These are phyloP conservation scores for Ceratocystis huliohia DNA, from an alignment of 2,329 filamentous ascomycete genomes.

Conservation along the genomic window DNA sequence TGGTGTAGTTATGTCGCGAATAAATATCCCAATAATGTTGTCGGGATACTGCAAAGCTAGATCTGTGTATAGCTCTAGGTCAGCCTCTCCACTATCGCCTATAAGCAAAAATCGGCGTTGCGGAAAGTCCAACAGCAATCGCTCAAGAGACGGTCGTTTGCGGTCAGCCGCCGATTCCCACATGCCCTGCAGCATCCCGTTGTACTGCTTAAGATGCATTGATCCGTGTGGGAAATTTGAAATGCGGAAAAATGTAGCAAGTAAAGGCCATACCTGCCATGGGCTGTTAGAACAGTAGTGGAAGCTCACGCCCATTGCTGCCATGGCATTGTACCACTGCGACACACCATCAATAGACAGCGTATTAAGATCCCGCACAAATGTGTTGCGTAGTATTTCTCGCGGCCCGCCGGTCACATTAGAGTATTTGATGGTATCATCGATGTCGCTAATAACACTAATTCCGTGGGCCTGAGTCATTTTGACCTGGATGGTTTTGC, in stretches of 20 bases:
- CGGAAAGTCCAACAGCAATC: conserved; percentile 79
- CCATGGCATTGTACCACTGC: conserved; percentile 75
- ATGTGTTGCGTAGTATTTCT: conserved; percentile 93
- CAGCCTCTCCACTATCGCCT: conserved; percentile 91
- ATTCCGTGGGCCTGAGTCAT: conserved; percentile 69
- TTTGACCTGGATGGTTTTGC: conserved; percentile 48
- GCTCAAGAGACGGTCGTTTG: conserved; percentile 78
- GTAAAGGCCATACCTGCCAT: conserved; percentile 88
- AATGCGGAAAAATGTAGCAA: conserved; percentile 71
- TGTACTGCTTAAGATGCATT: conserved; percentile 91
- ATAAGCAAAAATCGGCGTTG: conserved; percentile 76
- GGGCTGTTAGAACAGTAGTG: conserved; percentile 99
- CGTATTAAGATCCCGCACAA: conserved; percentile 71
- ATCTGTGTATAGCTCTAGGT: conserved; percentile 93
- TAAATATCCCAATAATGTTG: conserved; percentile 76
- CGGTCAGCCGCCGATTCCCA: conserved; percentile 94
- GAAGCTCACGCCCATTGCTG: conserved; percentile 68
- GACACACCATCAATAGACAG: conserved; percentile 75
- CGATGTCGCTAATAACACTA: conserved; percentile 92
- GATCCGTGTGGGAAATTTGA: conserved; percentile 76
- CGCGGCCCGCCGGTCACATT: conserved; percentile 77
- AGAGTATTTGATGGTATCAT: conserved; percentile 93
- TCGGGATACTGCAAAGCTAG: conserved; percentile 75
- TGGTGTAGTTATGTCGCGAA: conserved; percentile 83
- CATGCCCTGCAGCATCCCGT: conserved; percentile 92